A percentile compares a stretch with the other conserved stretches of the same genome.
These are phyloP conservation scores for Trypanosoma theileri DNA, from an alignment of 208 protist species.

Conservation along the genomic window DNA sequence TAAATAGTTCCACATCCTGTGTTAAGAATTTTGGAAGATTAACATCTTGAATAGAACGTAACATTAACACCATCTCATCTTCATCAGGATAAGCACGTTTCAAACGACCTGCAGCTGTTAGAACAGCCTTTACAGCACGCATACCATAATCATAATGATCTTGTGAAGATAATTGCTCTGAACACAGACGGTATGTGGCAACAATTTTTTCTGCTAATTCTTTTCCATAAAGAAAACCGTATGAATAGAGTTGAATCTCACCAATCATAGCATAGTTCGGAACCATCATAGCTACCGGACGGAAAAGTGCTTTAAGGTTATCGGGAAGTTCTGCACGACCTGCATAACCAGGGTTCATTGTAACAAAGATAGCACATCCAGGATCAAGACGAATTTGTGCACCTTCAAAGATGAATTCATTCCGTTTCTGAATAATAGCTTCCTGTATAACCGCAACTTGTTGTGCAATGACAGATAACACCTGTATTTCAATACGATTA, in stretches of 20 bases:
- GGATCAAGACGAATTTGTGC: constrained; percentile 89
- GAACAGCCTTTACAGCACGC: constrained; percentile 96
- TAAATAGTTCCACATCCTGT: constrained; percentile 96
- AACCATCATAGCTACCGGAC: constrained; percentile 99
- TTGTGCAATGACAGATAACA: constrained; percentile 98
- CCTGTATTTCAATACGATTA: constrained; percentile 97
- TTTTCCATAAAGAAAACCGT: constrained; percentile 95
- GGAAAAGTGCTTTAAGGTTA: constrained; percentile 98
- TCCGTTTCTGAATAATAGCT: constrained; percentile 83
- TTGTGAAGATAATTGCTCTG: constrained; percentile 97
- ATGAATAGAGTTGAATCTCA: constrained; percentile 97
- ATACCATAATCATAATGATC: constrained; percentile 98
- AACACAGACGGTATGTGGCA: constrained; percentile 95
- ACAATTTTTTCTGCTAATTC: constrained; percentile 95
- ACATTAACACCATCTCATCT: constrained; percentile 94
- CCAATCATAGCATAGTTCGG: constrained; percentile 98
- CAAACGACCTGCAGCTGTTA: constrained; percentile 92
- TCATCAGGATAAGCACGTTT: constrained; percentile 91
- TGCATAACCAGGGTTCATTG: constrained; percentile 98
- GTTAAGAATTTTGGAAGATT: constrained; percentile 96
- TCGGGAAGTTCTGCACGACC: constrained; percentile 97
- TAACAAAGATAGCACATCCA: constrained; percentile 96
- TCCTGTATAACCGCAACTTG: constrained; percentile 95
- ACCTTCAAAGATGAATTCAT: constrained; percentile 95
- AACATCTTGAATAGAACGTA: constrained; percentile 95